A percentile compares a stretch with the other conserved stretches of the same genome.
Evolutionary conservation across 1,284 basidiomycete genomes (phyloP).

Genomic region (Phenoliferia sp.): DNA sequence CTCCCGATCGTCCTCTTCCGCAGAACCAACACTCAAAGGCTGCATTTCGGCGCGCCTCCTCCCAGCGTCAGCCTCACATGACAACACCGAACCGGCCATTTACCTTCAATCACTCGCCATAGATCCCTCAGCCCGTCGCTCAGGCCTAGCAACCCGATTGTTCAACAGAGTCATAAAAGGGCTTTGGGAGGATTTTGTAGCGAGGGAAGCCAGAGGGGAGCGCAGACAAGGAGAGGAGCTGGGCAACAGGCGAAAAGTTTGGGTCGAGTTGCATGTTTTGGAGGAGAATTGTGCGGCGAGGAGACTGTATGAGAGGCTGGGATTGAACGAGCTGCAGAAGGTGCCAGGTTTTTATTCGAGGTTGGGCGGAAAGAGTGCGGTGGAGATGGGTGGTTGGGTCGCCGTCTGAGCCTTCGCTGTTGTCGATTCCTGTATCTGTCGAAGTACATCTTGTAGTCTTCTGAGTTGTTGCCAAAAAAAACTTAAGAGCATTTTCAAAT

Average conservation of each 20-base stretch:
- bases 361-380: background rate
- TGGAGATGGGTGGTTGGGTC: background rate
- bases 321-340: background rate
- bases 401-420: background rate
- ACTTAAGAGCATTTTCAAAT: too few relatives aligned
- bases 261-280: background rate
- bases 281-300: background rate
- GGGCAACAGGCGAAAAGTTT: too few relatives aligned
- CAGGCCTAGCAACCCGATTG: constrained; percentile 9
- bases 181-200: background rate
- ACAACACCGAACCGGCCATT: background rate
- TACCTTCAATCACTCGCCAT: constrained; percentile 19
- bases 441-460: too few relatives aligned
- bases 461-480: too few relatives aligned
- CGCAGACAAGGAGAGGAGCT: background rate
- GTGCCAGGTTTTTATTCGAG: background rate
- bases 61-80: background rate
- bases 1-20: background rate
- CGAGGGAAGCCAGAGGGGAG: background rate
- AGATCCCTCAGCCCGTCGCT: background rate
- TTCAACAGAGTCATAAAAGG: background rate
- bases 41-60: constrained; percentile 6
- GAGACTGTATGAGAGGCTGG: background rate
- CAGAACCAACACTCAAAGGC: background rate
- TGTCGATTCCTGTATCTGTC: too few relatives aligned